Conservation (phyloP, 2,329 filamentous ascomycete genomes). For the Myriosclerotinia scirpicola region DNA sequence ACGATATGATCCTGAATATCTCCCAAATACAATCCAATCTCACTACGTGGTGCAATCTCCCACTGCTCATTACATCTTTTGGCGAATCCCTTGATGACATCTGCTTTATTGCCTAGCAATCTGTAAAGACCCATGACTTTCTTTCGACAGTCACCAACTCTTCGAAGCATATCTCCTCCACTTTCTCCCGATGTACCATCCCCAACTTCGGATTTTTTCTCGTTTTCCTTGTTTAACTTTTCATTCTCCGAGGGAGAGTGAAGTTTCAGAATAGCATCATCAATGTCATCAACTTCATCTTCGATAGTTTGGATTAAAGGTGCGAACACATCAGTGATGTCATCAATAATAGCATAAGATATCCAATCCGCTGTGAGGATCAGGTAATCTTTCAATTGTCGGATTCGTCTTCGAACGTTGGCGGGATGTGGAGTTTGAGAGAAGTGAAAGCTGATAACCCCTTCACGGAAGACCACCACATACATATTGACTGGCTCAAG, state of each 20-base stretch:
- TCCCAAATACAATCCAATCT: slow-evolving; percentile 95
- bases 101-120: slow-evolving; percentile 92
- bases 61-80: slow-evolving; percentile 98
- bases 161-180: slow-evolving; percentile 80
- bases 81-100: slow-evolving; percentile 98
- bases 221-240: slow-evolving; percentile 44
- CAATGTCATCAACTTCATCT: slow-evolving; percentile 95
- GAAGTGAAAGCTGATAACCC: slow-evolving; percentile 95
- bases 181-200: slow-evolving; percentile 45
- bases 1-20: slow-evolving; percentile 99
- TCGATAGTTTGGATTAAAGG: slow-evolving; percentile 92
- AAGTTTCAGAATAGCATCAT: slow-evolving; percentile 82
- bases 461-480: slow-evolving; percentile 92
- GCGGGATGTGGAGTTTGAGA: slow-evolving; percentile 94
- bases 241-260: slow-evolving; percentile 59
- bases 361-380: slow-evolving; percentile 96
- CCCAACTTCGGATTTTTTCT: slow-evolving; percentile 50
- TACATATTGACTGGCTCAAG: slow-evolving; percentile 97
- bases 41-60: slow-evolving; percentile 90
- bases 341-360: slow-evolving; percentile 95
- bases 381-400: slow-evolving; percentile 90
- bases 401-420: slow-evolving; percentile 90
- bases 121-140: slow-evolving; percentile 96
- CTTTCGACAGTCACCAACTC: slow-evolving; percentile 92
- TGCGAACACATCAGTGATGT: slow-evolving; percentile 95